Evolutionary conservation across 352 stramenopile genomes (phyloP).

Genomic region (Pelagophyceae sp.): DNA sequence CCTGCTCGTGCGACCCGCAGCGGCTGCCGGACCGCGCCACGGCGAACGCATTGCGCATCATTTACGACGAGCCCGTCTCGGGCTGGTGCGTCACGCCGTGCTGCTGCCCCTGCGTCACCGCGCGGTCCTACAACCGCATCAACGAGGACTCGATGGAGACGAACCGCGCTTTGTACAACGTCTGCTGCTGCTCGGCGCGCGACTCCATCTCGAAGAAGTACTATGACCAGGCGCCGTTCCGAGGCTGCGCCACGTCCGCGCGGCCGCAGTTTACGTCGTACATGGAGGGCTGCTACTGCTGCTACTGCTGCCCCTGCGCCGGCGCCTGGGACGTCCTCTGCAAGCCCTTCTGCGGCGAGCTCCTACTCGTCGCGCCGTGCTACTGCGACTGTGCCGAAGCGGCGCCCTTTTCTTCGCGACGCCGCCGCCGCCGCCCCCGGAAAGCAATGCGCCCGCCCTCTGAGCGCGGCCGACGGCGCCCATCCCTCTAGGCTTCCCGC

Average conservation of each 20-base stretch:
- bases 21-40: neutral
- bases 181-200: neutral
- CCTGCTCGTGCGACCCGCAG: too few relatives aligned
- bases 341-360: neutral
- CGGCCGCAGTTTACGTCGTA: neutral
- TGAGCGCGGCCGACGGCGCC: too few relatives aligned
- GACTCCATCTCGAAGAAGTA: neutral
- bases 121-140: neutral
- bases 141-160: conserved; percentile 1
- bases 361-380: neutral
- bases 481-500: neutral
- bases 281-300: neutral
- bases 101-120: neutral
- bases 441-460: too few relatives aligned
- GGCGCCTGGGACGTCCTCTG: neutral
- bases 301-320: neutral
- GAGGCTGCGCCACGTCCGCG: neutral
- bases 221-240: neutral
- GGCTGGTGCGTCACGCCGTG: neutral
- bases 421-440: too few relatives aligned
- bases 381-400: conserved; percentile 5
- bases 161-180: neutral
- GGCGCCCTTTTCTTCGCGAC: too few relatives aligned
- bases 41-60: neutral
- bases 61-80: neutral